Evolutionary conservation across 2,329 filamentous ascomycete species (phyloP).

Genomic region (Fusarium praegraminearum): DNA sequence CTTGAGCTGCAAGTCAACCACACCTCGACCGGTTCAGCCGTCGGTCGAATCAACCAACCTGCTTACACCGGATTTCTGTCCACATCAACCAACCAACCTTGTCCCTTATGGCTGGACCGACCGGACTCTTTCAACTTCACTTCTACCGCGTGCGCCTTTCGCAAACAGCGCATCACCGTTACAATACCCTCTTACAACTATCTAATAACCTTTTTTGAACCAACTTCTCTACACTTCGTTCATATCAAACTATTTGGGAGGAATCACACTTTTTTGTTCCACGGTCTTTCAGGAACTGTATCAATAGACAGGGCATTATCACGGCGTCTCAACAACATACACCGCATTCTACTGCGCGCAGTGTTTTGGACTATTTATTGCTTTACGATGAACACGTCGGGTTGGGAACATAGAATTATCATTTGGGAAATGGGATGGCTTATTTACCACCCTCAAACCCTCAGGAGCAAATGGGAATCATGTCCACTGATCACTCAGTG

Average conservation of each 20-base stretch:
- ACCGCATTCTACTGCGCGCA: constrained; percentile 27
- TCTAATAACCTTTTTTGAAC: constrained; percentile 39
- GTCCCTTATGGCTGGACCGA: constrained; percentile 47
- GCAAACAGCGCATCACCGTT: constrained; percentile 32
- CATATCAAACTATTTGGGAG: constrained; percentile 39
- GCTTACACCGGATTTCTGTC: constrained; percentile 39
- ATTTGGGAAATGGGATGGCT: constrained; percentile 40
- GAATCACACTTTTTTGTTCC: constrained; percentile 32
- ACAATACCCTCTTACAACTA: constrained; percentile 43
- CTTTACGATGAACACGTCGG: constrained; percentile 47
- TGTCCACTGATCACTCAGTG: constrained; percentile 49
- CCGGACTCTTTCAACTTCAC: constrained; percentile 41
- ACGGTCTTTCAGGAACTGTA: constrained; percentile 45
- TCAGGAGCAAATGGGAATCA: constrained; percentile 42
- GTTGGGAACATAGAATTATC: constrained; percentile 48
- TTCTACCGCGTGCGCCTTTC: constrained; percentile 37
- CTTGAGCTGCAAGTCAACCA: constrained; percentile 37
- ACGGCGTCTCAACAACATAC: constrained; percentile 47
- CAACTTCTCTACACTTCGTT: constrained; percentile 32
- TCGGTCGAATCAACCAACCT: constrained; percentile 44
- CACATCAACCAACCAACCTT: constrained; percentile 16
- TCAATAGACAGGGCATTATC: constrained; percentile 48
- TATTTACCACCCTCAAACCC: constrained; percentile 27
- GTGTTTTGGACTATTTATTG: constrained; percentile 27
- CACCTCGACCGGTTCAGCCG: constrained; percentile 17